These are phyloP conservation scores for Yamadazyma siamensis DNA, from an alignment of 1,139 yeast species.

Conservation along the genomic window DNA sequence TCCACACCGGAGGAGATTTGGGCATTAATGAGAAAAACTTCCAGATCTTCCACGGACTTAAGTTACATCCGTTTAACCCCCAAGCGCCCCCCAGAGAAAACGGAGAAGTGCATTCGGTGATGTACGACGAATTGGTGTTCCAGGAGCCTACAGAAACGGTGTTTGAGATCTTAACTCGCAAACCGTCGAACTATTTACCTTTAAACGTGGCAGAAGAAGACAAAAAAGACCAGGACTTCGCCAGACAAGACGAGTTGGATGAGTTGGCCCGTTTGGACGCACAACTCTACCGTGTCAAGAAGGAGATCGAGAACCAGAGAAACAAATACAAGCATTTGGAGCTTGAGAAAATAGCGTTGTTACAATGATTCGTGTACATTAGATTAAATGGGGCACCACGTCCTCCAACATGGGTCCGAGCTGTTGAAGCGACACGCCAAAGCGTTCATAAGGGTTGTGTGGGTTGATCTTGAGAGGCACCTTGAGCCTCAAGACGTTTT, in stretches of 20 bases:
- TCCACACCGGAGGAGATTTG: constrained; percentile 68
- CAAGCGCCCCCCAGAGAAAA: constrained; percentile 35
- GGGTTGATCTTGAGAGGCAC: constrained; percentile 19
- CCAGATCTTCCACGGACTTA: constrained; percentile 82
- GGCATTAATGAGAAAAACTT: constrained; percentile 78
- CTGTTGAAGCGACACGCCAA: constrained; percentile 16
- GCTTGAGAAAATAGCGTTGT: constrained; percentile 40
- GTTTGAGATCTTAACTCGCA: constrained; percentile 70
- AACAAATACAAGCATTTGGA: constrained; percentile 52
- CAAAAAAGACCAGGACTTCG: constrained; percentile 41
- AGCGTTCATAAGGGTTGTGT: constrained; percentile 10
- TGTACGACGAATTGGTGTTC: constrained; percentile 89
- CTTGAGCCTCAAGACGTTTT: constrained; percentile 20
- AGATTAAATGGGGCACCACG: background rate
- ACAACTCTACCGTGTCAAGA: constrained; percentile 60
- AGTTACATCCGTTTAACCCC: constrained; percentile 83
- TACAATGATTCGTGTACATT: constrained; percentile 22
- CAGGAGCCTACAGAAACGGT: constrained; percentile 93
- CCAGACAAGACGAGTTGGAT: constrained; percentile 59
- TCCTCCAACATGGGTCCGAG: background rate
- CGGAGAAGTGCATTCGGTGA: constrained; percentile 59
- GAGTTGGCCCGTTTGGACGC: constrained; percentile 72
- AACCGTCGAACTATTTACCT: constrained; percentile 75
- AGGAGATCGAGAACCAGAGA: constrained; percentile 52
- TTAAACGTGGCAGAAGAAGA: constrained; percentile 46